phyloP scores from a whole-genome alignment of 2,329 filamentous ascomycete genomes.

The Aspergillus nomiae region DNA sequence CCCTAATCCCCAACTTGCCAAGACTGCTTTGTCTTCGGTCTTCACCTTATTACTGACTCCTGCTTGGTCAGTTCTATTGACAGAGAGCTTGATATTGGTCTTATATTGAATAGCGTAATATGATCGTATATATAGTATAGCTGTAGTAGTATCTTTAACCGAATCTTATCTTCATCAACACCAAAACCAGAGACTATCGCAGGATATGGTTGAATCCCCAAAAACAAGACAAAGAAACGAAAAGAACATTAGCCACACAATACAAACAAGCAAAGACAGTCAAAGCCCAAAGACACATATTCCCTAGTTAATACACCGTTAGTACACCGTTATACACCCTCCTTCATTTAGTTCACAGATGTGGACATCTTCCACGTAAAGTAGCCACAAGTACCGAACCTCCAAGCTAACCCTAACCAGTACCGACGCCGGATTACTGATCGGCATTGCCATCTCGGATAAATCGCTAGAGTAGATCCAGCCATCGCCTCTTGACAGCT shows the following conservation, averaged over 20 bases:
- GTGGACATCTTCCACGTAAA: too few relatives aligned
- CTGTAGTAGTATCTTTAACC: accelerated
- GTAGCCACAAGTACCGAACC: too few relatives aligned
- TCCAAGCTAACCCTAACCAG: too few relatives aligned
- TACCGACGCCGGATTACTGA: neutral
- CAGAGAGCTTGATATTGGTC: neutral
- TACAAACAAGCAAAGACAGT: accelerated
- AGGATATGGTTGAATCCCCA: neutral
- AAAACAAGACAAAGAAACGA: neutral
- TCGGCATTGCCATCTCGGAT: neutral
- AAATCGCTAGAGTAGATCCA: neutral
- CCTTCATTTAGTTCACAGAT: too few relatives aligned
- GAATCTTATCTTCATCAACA: neutral
- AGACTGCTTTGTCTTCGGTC: neutral
- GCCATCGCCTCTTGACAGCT: neutral
- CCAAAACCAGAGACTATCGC: neutral
- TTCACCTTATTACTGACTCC: neutral
- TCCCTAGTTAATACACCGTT: too few relatives aligned
- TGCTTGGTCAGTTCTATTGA: neutral
- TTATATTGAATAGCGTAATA: neutral
- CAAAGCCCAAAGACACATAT: too few relatives aligned
- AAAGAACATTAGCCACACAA: neutral
- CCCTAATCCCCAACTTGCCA: neutral
- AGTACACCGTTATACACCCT: too few relatives aligned
- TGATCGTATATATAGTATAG: neutral